phyloP scores from a whole-genome alignment of 2,329 filamentous ascomycete genomes.

The Fusarium floridanum region DNA sequence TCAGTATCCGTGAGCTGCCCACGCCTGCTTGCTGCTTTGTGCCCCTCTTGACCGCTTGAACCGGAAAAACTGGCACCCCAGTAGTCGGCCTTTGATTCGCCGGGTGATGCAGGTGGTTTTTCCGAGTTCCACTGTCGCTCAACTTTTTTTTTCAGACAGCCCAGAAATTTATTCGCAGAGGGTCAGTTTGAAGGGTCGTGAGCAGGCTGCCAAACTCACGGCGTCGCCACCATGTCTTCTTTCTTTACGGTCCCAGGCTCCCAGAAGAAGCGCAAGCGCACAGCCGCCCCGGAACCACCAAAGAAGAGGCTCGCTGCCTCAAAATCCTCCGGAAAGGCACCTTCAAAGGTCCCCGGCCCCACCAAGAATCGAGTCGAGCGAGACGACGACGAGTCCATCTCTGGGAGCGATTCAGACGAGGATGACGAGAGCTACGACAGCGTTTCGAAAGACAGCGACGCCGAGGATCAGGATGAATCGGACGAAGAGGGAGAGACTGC shows the following conservation, averaged over 20 bases:
- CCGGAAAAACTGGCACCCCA: conserved; percentile 51
- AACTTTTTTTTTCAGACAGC: conserved; percentile 57
- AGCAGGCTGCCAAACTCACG: conserved; percentile 44
- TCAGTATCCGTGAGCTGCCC: conserved; percentile 48
- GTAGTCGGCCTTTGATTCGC: conserved; percentile 41
- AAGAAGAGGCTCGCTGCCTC: conserved; percentile 70
- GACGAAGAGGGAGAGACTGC: conserved; percentile 89
- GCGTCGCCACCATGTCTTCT: conserved; percentile 78
- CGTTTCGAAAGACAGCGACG: conserved; percentile 60
- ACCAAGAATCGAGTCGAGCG: conserved; percentile 63
- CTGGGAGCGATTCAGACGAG: conserved; percentile 82
- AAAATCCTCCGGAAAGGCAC: conserved; percentile 57
- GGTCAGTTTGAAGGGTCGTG: conserved; percentile 42
- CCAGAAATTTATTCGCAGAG: conserved; percentile 47
- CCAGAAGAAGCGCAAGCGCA: conserved; percentile 90
- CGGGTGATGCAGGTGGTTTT: conserved; percentile 22
- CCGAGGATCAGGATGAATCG: conserved; percentile 62
- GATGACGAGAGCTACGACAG: conserved; percentile 65
- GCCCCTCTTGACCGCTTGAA: conserved; percentile 51
- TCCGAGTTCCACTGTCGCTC: conserved; percentile 45
- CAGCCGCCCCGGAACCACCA: conserved; percentile 64
- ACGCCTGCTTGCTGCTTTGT: conserved; percentile 38
- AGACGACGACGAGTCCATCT: conserved; percentile 80
- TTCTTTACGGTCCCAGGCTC: conserved; percentile 93
- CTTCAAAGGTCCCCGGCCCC: conserved; percentile 55